Base-by-base conservation (phyloP, 2,329 filamentous ascomycete genomes). In the Albophoma yamanashiensis region DNA sequence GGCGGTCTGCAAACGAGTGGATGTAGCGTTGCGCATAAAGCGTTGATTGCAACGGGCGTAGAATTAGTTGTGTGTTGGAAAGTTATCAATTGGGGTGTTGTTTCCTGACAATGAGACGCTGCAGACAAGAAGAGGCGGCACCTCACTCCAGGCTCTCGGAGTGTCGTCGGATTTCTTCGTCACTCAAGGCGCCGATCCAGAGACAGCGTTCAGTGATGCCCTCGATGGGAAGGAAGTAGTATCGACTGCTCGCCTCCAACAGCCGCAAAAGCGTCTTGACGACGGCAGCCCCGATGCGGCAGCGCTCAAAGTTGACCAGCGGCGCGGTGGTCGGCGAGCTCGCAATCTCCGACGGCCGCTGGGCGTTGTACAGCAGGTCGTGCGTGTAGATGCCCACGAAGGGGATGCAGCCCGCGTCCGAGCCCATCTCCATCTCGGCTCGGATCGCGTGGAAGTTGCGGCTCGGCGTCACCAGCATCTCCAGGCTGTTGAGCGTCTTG, bases 301-400 rank as follows among this genome's bases (percentile, higher is more conserved):
- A 91, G 61, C 89, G 82, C 75, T 93, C 89, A 74, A 94, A 94
- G 72, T 94, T 94, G 66, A 94, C 83, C 53, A 94, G 77, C 17
- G 86, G 86, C 62, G 89, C 82, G 6, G 83, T 83, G 0, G 78
- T 82, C 25, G 85, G 85, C 4, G 84, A 88, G 66, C 82, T 84
- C 1, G 86, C 85, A 65, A 92, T 87, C 70, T 89, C 87, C 2
- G 87, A 86, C 1, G 90, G 88, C 63, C 91, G 84, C 70, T 93
- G 89, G 1, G 87, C 85, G 67, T 92, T 93, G 77, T 89, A 91
- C 53, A 92, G 83, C 47, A 94, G 78, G 69, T 94, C 90, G 68
- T 92, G 89, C 2, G 89, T 93, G 72, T 94, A 94, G 59, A 88
- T 86, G 61, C 87, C 90, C 56, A 94, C 88, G 69, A 94, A 93